Percentiles rank a stretch among this genome's conserved stretches.
These are phyloP conservation scores for Euphorbia neoarborescens DNA, from an alignment of 441 rosid species.

Conservation along the genomic window DNA sequence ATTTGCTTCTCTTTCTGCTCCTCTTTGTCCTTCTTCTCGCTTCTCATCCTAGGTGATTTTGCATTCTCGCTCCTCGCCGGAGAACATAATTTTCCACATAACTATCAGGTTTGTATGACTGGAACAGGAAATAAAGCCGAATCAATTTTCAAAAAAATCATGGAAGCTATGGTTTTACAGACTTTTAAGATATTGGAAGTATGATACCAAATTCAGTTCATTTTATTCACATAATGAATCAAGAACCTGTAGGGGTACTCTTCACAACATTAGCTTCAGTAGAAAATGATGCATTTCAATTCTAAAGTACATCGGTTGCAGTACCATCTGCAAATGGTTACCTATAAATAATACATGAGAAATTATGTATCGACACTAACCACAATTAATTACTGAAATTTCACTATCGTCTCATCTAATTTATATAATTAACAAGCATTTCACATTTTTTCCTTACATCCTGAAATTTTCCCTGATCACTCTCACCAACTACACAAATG, in stretches of 20 bases:
- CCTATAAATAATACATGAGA: conserved; percentile 29
- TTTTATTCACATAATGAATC: background rate
- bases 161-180: too few relatives aligned
- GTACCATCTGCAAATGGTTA: conserved; percentile 19
- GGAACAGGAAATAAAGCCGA: too few relatives aligned
- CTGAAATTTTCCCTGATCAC: too few relatives aligned
- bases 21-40: too few relatives aligned
- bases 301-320: conserved; percentile 16
- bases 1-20: too few relatives aligned
- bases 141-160: too few relatives aligned
- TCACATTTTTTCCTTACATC: background rate
- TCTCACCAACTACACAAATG: background rate
- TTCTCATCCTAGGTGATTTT: too few relatives aligned
- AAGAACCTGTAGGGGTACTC: conserved; percentile 51
- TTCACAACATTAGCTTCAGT: conserved; percentile 28
- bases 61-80: too few relatives aligned
- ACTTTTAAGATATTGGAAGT: too few relatives aligned
- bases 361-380: background rate
- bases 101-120: too few relatives aligned
- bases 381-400: background rate
- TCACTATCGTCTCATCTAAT: background rate
- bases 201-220: too few relatives aligned
- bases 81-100: too few relatives aligned
- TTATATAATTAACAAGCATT: background rate
- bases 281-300: conserved; percentile 33